A percentile compares a stretch with the other conserved stretches of the same genome.
These are phyloP conservation scores for Taiozyma sp. DNA, from an alignment of 1,139 yeast species.

Conservation along the genomic window DNA sequence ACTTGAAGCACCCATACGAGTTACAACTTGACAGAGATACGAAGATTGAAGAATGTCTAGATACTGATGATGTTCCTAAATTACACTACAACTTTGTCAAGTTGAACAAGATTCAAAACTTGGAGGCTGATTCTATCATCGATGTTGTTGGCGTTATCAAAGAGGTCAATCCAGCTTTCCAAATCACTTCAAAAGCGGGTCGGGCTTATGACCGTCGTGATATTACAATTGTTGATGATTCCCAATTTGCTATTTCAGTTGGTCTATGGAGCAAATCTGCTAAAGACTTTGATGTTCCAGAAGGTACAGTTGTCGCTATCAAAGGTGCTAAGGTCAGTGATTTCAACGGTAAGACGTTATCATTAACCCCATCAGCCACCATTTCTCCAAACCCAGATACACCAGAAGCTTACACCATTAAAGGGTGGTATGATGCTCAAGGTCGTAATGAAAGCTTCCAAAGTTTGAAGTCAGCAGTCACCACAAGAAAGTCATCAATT, in stretches of 20 bases:
- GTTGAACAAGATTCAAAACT: slow-evolving; percentile 56
- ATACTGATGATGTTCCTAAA: slow-evolving; percentile 66
- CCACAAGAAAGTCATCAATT: slow-evolving; percentile 27
- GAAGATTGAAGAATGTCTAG: slow-evolving; percentile 64
- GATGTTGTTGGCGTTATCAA: slow-evolving; percentile 88
- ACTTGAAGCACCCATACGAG: slow-evolving; percentile 84
- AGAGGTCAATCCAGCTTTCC: slow-evolving; percentile 66
- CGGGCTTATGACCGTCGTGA: slow-evolving; percentile 91
- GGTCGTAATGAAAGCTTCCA: slow-evolving; percentile 63
- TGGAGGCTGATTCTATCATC: slow-evolving; percentile 66
- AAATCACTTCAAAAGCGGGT: slow-evolving; percentile 90
- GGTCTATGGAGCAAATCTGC: slow-evolving; percentile 94
- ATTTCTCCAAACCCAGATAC: slow-evolving; percentile 80
- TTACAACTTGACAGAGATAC: slow-evolving; percentile 78
- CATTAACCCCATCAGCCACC: slow-evolving; percentile 75
- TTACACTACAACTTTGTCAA: slow-evolving; percentile 72
- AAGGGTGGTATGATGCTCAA: slow-evolving; percentile 91
- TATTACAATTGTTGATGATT: slow-evolving; percentile 76
- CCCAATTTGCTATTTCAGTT: slow-evolving; percentile 67
- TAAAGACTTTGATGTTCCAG: slow-evolving; percentile 62
- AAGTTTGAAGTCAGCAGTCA: slow-evolving; percentile 44
- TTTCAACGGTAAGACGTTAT: slow-evolving; percentile 80
- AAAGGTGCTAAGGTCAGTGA: slow-evolving; percentile 90
- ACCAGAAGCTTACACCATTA: slow-evolving; percentile 78
- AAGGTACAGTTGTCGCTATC: slow-evolving; percentile 84